A percentile compares a stretch with the other conserved stretches of the same genome.
phyloP scores from a whole-genome alignment of 768 basidiomycete species.

The Lactarius pseudohatsudake region DNA sequence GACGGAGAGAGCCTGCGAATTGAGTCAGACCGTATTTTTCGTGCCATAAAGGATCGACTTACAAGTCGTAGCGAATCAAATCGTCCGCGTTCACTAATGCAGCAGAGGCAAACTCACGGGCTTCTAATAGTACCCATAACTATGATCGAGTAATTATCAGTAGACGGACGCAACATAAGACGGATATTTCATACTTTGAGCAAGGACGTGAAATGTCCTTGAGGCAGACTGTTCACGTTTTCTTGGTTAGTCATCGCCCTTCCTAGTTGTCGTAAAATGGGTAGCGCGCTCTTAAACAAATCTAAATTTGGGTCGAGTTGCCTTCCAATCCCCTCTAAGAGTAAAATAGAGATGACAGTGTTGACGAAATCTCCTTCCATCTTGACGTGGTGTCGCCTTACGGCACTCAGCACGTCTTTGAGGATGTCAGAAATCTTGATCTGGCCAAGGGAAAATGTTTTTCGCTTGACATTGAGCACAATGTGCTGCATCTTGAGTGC shows the following conservation, averaged over 20 bases:
- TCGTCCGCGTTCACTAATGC: conserved; percentile 83
- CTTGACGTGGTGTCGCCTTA: conserved; percentile 92
- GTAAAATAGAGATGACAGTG: conserved; percentile 89
- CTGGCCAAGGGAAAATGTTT: conserved; percentile 95
- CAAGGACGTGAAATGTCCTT: conserved; percentile 77
- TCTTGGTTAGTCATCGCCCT: conserved; percentile 84
- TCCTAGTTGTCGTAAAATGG: conserved; percentile 89
- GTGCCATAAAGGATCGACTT: conserved; percentile 35
- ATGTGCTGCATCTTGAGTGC: conserved; percentile 98
- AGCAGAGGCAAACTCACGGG: conserved; percentile 78
- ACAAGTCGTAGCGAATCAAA: conserved; percentile 86
- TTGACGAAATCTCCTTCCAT: conserved; percentile 99
- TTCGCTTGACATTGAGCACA: conserved; percentile 88
- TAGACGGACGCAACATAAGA: background rate
- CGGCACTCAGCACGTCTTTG: conserved; percentile 81
- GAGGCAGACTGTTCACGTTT: conserved; percentile 59
- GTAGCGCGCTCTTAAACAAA: conserved; percentile 92
- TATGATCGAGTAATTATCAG: conserved; percentile 34
- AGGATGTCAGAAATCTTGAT: conserved; percentile 95
- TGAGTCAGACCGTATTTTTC: conserved; percentile 19
- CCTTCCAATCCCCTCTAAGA: conserved; percentile 94
- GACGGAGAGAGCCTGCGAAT: conserved; percentile 50
- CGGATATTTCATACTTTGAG: conserved; percentile 65
- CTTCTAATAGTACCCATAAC: conserved; percentile 95
- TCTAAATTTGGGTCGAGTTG: conserved; percentile 91